phyloP scores from a whole-genome alignment of 2,329 filamentous ascomycete genomes.

The Akanthomyces dipterigenus region DNA sequence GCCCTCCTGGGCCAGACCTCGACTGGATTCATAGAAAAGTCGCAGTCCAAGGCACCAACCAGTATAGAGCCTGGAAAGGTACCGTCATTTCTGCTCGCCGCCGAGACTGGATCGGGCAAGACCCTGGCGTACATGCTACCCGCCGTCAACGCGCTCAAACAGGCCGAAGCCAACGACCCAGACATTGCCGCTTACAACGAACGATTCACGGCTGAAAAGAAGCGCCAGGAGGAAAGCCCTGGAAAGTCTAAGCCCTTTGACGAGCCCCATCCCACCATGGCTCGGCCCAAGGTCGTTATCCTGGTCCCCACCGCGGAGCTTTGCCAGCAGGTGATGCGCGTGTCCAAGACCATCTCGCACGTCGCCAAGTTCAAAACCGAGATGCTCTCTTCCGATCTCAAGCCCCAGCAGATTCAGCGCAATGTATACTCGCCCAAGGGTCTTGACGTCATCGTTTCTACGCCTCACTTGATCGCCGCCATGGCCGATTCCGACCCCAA shows the following conservation, averaged over 20 bases:
- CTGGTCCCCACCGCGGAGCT: constrained; percentile 90
- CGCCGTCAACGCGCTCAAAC: constrained; percentile 76
- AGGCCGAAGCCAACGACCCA: constrained; percentile 56
- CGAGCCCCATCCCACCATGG: constrained; percentile 65
- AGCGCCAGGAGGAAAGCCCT: constrained; percentile 45
- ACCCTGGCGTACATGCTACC: constrained; percentile 89
- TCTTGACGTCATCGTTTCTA: constrained; percentile 79
- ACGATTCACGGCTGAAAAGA: constrained; percentile 48
- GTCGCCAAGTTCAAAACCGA: constrained; percentile 80
- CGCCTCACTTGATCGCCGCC: constrained; percentile 80
- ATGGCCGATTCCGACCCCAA: constrained; percentile 88
- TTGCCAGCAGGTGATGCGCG: constrained; percentile 74
- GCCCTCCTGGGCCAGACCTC: constrained; percentile 57
- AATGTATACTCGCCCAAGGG: constrained; percentile 74
- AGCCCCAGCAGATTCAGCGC: constrained; percentile 72
- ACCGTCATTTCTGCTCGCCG: constrained; percentile 70
- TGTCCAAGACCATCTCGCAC: constrained; percentile 79
- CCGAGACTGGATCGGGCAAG: constrained; percentile 96
- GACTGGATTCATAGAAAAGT: constrained; percentile 19
- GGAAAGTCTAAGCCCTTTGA: constrained; percentile 59
- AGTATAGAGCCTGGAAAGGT: background rate
- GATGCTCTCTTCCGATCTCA: constrained; percentile 71
- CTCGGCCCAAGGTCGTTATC: constrained; percentile 75
- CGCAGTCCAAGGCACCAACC: constrained; percentile 33
- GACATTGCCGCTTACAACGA: constrained; percentile 52